Conservation (phyloP, 208 protist species). For the Acanthamoeba lenticulata region DNA sequence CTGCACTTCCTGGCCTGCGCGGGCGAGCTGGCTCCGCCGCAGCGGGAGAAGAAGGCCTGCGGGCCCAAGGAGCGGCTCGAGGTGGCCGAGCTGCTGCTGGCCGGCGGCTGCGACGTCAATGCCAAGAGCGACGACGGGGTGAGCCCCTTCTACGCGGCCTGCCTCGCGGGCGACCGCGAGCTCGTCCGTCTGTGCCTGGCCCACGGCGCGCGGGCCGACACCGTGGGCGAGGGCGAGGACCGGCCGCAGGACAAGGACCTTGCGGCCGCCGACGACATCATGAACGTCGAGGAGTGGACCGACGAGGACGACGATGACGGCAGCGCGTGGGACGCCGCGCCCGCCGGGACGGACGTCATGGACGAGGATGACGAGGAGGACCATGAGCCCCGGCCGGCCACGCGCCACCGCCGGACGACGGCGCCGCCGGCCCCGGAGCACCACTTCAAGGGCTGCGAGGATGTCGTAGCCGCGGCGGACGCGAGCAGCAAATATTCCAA, state of each 20-base stretch:
- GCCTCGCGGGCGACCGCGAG: background rate
- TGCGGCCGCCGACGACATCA: background rate
- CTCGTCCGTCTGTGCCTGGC: background rate
- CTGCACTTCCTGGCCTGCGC: constrained; percentile 2
- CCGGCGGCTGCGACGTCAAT: background rate
- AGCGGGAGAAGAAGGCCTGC: background rate
- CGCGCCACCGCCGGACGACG: background rate
- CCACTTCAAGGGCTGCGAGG: background rate
- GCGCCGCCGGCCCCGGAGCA: background rate
- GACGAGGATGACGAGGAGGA: background rate
- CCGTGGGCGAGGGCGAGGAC: background rate
- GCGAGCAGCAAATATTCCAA: no score
- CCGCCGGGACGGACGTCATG: background rate
- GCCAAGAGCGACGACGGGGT: background rate
- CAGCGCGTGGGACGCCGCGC: background rate
- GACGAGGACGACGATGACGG: background rate
- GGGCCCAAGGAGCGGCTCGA: constrained; percentile 8
- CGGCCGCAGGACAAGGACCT: background rate
- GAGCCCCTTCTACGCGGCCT: constrained; percentile 24
- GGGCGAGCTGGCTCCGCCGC: background rate
- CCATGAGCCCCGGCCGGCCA: background rate
- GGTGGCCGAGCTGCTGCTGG: background rate
- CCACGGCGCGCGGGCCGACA: background rate
- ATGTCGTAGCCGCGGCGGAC: background rate
- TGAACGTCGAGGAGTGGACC: constrained; percentile 28